These are phyloP conservation scores for Rhodotorula glutinis DNA, from an alignment of 1,284 basidiomycete species.

Conservation along the genomic window DNA sequence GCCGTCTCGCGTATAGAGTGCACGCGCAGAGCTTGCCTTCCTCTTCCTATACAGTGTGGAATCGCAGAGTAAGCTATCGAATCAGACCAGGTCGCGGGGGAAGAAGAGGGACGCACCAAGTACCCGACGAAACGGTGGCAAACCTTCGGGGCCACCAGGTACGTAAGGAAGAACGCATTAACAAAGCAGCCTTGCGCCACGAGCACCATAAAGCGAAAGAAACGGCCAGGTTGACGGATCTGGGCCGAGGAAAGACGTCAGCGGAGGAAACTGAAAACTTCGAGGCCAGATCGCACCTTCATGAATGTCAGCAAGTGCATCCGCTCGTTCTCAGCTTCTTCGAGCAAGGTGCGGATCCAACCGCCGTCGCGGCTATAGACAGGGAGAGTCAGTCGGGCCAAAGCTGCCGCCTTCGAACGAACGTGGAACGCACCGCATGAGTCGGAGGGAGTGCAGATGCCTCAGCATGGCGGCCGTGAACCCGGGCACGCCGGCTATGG, in stretches of 20 bases:
- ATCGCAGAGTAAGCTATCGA: background rate
- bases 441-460: conserved; percentile 65
- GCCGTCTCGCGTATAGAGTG: too few species aligned
- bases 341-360: conserved; percentile 55
- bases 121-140: conserved; percentile 95
- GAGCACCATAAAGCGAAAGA: conserved; percentile 76
- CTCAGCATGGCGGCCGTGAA: conserved; percentile 67
- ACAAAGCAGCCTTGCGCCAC: conserved; percentile 84
- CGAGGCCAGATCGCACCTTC: conserved; percentile 51
- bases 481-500: conserved; percentile 69
- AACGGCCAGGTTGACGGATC: conserved; percentile 68
- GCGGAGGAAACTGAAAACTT: rapidly evolving
- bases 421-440: conserved; percentile 63
- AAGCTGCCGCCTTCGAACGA: too few species aligned
- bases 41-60: background rate
- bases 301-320: conserved; percentile 74
- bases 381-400: background rate
- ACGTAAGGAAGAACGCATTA: conserved; percentile 72
- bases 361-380: conserved; percentile 51
- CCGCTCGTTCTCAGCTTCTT: conserved; percentile 93
- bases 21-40: conserved; percentile 2
- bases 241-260: background rate
- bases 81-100: background rate
- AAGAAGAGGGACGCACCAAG: conserved; percentile 49
- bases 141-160: conserved; percentile 62